phyloP scores from a whole-genome alignment of 2,329 filamentous ascomycete species.

The Pseudogymnoascus sp. region DNA sequence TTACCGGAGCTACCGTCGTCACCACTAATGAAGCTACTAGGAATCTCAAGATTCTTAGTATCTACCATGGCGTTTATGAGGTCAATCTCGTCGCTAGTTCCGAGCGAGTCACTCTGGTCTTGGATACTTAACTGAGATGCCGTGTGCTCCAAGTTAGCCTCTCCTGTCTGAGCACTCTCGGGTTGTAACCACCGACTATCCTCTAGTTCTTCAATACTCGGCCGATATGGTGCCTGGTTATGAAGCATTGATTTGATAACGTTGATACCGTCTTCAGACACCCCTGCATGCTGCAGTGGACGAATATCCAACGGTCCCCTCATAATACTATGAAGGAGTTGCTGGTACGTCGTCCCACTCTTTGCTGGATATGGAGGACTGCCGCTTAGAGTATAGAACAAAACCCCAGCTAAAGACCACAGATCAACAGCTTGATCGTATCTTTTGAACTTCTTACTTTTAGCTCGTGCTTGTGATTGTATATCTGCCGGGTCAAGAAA shows the following conservation, averaged over 20 bases:
- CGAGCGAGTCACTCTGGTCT: slow-evolving; percentile 11
- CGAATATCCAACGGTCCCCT: slow-evolving; percentile 60
- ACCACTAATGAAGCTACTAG: slow-evolving; percentile 23
- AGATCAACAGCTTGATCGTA: slow-evolving; percentile 93
- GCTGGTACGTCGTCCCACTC: slow-evolving; percentile 66
- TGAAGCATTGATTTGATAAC: slow-evolving; percentile 76
- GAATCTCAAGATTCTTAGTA: slow-evolving; percentile 20
- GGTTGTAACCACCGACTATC: slow-evolving; percentile 64
- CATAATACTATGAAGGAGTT: slow-evolving; percentile 84
- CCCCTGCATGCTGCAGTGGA: slow-evolving; percentile 49
- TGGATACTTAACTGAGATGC: slow-evolving; percentile 28
- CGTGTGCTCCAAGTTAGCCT: slow-evolving; percentile 20
- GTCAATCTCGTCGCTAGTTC: slow-evolving; percentile 18
- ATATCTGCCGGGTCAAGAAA: slow-evolving; percentile 55
- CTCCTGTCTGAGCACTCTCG: slow-evolving; percentile 16
- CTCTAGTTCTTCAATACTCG: slow-evolving; percentile 64
- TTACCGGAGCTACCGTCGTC: slow-evolving; percentile 11
- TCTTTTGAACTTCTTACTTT: slow-evolving; percentile 41
- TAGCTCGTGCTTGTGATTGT: slow-evolving; percentile 35
- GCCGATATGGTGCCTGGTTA: slow-evolving; percentile 68
- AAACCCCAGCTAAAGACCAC: slow-evolving; percentile 89
- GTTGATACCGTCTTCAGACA: slow-evolving; percentile 64
- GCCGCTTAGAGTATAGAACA: slow-evolving; percentile 79
- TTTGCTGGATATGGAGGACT: slow-evolving; percentile 75
- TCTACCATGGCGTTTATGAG: slow-evolving; percentile 6